Evolutionary conservation across 345 rosid genomes (phyloP), one percentile per base, ranked within the genome.

Genomic region (Chamaenerion angustifolium): DNA sequence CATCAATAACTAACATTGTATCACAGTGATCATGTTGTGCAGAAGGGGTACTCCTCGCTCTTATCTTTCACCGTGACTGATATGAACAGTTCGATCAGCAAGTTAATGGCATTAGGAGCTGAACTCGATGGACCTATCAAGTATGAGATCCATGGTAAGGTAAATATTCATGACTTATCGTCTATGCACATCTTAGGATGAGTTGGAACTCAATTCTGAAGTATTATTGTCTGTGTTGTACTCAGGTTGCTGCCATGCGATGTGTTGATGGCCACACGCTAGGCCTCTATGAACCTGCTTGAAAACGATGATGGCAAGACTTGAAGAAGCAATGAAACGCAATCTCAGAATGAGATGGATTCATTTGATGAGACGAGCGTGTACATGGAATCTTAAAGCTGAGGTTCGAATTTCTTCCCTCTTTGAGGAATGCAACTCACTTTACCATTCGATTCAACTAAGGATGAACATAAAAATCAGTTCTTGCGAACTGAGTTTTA

Each of bases 101-200:
- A 92, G 68, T 64, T 83, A 43, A 82, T 87, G 89, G 80, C 80
- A 41, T 64, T 87, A 56, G 96, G 95, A 55, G 98, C 81, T 4
- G 95, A 87, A 40, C 75, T 92, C 15, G 96, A 92, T 56, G 96
- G 93, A 35, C 70, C 88, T 50, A 82, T 92, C 78, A 92, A 87
- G 59, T 69, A 87, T 52, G 93, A 92, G 68, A 74, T 87, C 66
- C 89, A 87, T 37, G 96, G 98, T 62, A 92, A 87, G 93, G 95
- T 87, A 69, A 37, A 23, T 15, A 14, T 10, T 27, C 42, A 57
- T 6, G 46, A 42, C 41, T 35, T 23, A 6, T 40, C 54, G 0
- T 11, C n/a, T 12, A n/a, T 19, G 18, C 54, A 23, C 12, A 15
- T 42, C 17, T 27, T 19, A 37, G 40, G 8, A 12, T 14, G 13